Evolutionary conservation across 257 asterid genomes (phyloP), one percentile per base, ranked within the genome.

Genomic region (Solanum pimpinellifolium): DNA sequence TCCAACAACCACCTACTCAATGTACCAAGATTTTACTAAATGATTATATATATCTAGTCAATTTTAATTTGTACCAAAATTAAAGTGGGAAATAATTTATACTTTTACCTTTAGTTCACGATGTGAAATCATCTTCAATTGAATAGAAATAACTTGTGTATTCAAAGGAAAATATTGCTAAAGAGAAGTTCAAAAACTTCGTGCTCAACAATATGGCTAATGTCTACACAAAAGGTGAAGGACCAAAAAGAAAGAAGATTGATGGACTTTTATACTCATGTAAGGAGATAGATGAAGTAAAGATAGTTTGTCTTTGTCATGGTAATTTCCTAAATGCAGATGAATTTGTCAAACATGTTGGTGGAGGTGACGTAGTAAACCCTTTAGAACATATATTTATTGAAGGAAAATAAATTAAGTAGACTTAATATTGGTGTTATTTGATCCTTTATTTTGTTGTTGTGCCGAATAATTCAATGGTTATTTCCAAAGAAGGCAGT

Each of bases 241-340:
- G 94, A 31, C 90, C 92, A 6, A 86, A 92, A 8, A 93, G 95
- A 9, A 88, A 47, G 83, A 93, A 83, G 83, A 80, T 92, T 11
- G 92, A 93, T 6, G 99, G 98, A 11, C 91, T 94, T 86, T 84
- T 96, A 85, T 94, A 93, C 86, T 89, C 90, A 75, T 91, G 90
- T 86, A 88, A 47, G 85, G 93, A 91, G 39, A 96, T 94, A 25
- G 98, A 94, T 84, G 96, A 92, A 9, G 94, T 94, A 27, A 93
- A 87, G 46, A 96, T 96, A 21, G 88, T 96, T 15, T 96, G 98
- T 44, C 96, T 93, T 23, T 95, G 99, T 89, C 99, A 96, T 84
- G 98, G 98, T 69, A 33, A 6, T 37, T 7, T 37, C 6, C 41
- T 37, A 37, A 37, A 37, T 5, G 41, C 8, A 37, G 41, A 1